Conservation (phyloP, 805 yeast genomes). For the Yamadazyma scolyti region DNA sequence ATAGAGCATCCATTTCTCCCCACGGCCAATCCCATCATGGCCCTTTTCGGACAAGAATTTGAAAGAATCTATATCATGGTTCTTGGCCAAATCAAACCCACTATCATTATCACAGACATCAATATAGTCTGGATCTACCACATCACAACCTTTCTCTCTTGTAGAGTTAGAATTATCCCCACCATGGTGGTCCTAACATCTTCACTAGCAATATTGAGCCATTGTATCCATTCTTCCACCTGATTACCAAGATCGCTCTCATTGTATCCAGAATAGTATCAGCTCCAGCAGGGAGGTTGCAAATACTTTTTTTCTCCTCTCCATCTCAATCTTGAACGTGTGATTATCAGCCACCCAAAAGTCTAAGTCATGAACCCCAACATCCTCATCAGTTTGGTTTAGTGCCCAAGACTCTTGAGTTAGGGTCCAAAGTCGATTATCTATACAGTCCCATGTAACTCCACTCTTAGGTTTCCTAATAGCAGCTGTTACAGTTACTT, state of each 20-base stretch:
- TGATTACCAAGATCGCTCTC: conserved; percentile 17
- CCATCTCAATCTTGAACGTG: conserved; percentile 12
- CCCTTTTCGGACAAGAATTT: conserved; percentile 16
- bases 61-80: conserved; percentile 18
- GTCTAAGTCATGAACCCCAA: conserved; percentile 21
- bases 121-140: conserved; percentile 24
- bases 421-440: too few species aligned
- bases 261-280: conserved; percentile 16
- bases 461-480: conserved; percentile 13
- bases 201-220: conserved; percentile 19
- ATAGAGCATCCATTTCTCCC: conserved; percentile 22
- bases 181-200: conserved; percentile 17
- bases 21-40: conserved; percentile 16
- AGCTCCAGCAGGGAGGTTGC: conserved; percentile 26
- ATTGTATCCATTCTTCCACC: conserved; percentile 22
- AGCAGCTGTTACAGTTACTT: too few species aligned
- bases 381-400: conserved; percentile 4
- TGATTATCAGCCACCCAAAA: conserved; percentile 12
- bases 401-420: too few species aligned
- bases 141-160: conserved; percentile 19
- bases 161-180: conserved; percentile 17
- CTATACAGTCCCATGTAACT: conserved; percentile 19
- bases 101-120: conserved; percentile 25
- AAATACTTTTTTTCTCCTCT: conserved; percentile 17
- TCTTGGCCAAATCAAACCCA: conserved; percentile 20